A percentile compares a stretch with the other conserved stretches of the same genome.
phyloP scores from a whole-genome alignment of 345 rosid species.

The Arabis hirsuta region DNA sequence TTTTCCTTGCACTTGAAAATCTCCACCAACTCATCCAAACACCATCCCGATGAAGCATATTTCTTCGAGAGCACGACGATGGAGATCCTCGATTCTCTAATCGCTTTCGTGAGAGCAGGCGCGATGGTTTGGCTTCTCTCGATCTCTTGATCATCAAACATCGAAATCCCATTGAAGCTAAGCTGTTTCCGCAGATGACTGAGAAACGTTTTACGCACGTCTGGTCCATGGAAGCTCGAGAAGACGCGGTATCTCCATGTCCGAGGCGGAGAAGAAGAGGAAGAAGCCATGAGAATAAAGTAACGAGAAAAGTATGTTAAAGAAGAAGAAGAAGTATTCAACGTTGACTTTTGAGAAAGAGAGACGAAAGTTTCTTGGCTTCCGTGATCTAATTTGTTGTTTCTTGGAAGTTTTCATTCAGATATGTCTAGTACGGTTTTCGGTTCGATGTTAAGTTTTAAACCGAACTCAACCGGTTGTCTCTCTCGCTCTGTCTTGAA shows the following conservation, averaged over 20 bases:
- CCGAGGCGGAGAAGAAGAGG: neutral
- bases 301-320: too few species aligned
- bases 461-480: too few species aligned
- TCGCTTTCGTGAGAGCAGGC: neutral
- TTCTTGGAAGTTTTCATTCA: too few species aligned
- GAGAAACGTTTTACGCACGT: neutral
- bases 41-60: constrained; percentile 36
- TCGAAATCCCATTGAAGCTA: neutral
- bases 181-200: constrained; percentile 12
- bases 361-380: too few species aligned
- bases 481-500: too few species aligned
- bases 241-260: constrained; percentile 3
- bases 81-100: neutral
- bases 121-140: constrained; percentile 15
- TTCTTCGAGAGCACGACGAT: constrained; percentile 27
- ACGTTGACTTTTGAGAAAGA: too few species aligned
- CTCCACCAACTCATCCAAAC: constrained; percentile 23
- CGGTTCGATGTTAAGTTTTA: fast-evolving
- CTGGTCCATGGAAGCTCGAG: neutral
- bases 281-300: neutral
- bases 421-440: too few species aligned
- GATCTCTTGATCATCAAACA: constrained; percentile 13
- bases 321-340: too few species aligned
- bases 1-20: too few species aligned
- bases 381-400: too few species aligned